These are phyloP conservation scores for Hymenoscyphus fraxineus DNA, from an alignment of 2,329 filamentous ascomycete genomes.

Conservation along the genomic window DNA sequence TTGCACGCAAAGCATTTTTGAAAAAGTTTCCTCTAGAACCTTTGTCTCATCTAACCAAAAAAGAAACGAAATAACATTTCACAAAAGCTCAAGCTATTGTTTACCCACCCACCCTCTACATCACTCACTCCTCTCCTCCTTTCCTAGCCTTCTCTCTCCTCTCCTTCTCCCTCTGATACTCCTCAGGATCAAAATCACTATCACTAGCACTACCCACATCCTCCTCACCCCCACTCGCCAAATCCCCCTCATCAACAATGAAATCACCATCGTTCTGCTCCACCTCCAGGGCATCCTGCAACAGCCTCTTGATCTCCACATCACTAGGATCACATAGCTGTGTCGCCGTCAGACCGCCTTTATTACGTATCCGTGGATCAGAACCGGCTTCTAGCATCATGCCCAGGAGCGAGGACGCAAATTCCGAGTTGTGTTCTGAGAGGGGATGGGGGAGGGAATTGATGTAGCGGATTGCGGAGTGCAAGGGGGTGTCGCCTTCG, in stretches of 20 bases:
- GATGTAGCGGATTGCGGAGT: slow-evolving; percentile 73
- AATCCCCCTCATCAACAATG: slow-evolving; percentile 21
- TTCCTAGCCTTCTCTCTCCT: slow-evolving; percentile 35
- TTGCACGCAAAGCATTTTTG: too few species aligned
- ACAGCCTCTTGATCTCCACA: slow-evolving; percentile 54
- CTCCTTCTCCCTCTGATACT: slow-evolving; percentile 57
- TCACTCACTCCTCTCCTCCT: not conserved
- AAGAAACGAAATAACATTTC: too few species aligned
- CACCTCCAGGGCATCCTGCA: slow-evolving; percentile 69
- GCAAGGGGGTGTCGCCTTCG: slow-evolving; percentile 75
- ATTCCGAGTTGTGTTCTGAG: slow-evolving; percentile 54
- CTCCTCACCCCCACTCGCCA: slow-evolving; percentile 10
- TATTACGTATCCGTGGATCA: slow-evolving; percentile 62
- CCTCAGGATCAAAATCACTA: slow-evolving; percentile 51
- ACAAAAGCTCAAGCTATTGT: too few species aligned
- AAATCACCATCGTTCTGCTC: slow-evolving; percentile 52
- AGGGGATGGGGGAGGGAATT: slow-evolving; percentile 51
- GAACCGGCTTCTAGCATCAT: slow-evolving; percentile 81
- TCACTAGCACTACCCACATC: slow-evolving; percentile 45
- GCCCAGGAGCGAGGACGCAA: slow-evolving; percentile 64
- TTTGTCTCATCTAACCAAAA: too few species aligned
- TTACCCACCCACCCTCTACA: too few species aligned
- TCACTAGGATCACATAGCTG: slow-evolving; percentile 74
- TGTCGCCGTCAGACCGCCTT: slow-evolving; percentile 65
- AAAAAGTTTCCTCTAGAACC: too few species aligned